These are phyloP conservation scores for Xylaria sp. DNA, from an alignment of 495 filamentous ascomycete species.

Conservation along the genomic window DNA sequence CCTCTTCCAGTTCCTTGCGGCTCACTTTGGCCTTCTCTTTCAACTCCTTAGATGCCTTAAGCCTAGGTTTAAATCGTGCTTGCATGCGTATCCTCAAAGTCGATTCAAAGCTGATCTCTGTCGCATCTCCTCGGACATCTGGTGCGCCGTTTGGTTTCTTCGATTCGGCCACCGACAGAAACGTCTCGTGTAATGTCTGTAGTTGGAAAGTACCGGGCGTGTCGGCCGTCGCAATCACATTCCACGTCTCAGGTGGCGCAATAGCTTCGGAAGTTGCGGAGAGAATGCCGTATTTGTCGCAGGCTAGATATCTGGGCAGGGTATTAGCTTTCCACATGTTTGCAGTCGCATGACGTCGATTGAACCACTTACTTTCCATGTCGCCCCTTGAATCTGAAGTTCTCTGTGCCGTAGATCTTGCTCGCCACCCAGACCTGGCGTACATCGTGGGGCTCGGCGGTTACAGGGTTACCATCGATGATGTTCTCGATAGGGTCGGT, in stretches of 20 bases:
- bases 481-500: slow-evolving; percentile 81
- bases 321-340: slow-evolving; percentile 46
- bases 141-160: slow-evolving; percentile 54
- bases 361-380: slow-evolving; percentile 73
- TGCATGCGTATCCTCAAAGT: slow-evolving; percentile 90
- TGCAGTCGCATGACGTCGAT: neutral
- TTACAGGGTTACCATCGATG: slow-evolving; percentile 74
- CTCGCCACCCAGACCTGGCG: slow-evolving; percentile 95
- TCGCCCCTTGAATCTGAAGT: slow-evolving; percentile 83
- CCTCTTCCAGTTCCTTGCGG: slow-evolving; percentile 83
- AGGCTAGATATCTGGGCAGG: slow-evolving; percentile 68
- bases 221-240: slow-evolving; percentile 67
- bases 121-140: slow-evolving; percentile 82
- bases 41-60: slow-evolving; percentile 77
- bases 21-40: slow-evolving; percentile 86
- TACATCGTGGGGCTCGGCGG: slow-evolving; percentile 92
- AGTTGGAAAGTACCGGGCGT: slow-evolving; percentile 71
- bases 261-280: slow-evolving; percentile 81
- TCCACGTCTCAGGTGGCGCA: slow-evolving; percentile 80
- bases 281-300: slow-evolving; percentile 82
- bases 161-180: slow-evolving; percentile 60
- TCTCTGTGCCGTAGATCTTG: slow-evolving; percentile 79
- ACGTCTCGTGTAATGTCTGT: slow-evolving; percentile 69
- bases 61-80: slow-evolving; percentile 85
- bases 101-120: slow-evolving; percentile 72